A percentile compares a stretch with the other conserved stretches of the same genome.
Evolutionary conservation across 768 basidiomycete genomes (phyloP).

Genomic region (Boletus rubropictus): DNA sequence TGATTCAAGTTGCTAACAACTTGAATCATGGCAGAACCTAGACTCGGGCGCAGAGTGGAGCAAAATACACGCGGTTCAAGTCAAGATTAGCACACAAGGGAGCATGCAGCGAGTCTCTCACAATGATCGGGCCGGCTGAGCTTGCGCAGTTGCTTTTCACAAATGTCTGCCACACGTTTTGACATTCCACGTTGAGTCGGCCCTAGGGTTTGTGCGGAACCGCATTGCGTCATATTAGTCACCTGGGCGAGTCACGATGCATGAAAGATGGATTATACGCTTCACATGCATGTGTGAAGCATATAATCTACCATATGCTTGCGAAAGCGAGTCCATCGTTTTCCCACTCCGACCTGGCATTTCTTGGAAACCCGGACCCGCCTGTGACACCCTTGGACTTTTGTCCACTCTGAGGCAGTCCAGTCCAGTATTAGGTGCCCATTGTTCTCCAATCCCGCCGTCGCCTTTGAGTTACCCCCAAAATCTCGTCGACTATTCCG

Average conservation of each 20-base stretch:
- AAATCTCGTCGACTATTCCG: slow-evolving; percentile 2
- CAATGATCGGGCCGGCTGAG: background rate
- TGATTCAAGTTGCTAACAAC: too few species aligned
- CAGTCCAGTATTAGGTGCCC: background rate
- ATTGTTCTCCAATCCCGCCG: background rate
- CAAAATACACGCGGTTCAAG: background rate
- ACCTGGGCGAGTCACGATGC: too few species aligned
- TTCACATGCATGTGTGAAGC: background rate
- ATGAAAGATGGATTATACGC: background rate
- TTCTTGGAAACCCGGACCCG: background rate
- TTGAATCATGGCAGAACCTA: background rate
- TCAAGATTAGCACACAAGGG: background rate
- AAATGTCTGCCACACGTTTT: background rate
- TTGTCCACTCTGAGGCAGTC: background rate
- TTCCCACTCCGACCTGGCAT: background rate
- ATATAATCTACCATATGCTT: too few species aligned
- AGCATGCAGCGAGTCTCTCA: background rate
- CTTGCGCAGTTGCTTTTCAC: background rate
- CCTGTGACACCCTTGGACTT: background rate
- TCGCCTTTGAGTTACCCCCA: background rate
- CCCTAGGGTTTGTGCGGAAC: background rate
- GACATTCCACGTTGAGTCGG: background rate
- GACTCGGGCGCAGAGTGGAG: background rate
- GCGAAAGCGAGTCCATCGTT: too few species aligned
- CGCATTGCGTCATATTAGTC: background rate